Percentiles rank a stretch among this genome's conserved stretches.
phyloP scores from a whole-genome alignment of 139 green algal genomes.

The Volvox africanus region DNA sequence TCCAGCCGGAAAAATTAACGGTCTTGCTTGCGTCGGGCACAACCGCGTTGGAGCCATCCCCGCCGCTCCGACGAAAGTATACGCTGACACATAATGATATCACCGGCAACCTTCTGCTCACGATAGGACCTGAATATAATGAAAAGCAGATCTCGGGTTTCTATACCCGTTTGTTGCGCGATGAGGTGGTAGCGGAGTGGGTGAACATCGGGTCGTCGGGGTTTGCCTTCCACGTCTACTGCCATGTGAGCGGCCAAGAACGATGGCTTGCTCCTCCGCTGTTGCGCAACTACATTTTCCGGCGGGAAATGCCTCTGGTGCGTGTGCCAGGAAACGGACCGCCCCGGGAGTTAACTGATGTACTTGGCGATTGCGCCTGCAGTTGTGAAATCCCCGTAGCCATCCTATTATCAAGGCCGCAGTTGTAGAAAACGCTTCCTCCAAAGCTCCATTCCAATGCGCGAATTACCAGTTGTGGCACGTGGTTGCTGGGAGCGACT shows the following conservation, averaged over 20 bases:
- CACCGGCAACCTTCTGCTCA: constrained; percentile 83
- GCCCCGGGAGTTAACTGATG: too few species aligned
- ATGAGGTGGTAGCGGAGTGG: constrained; percentile 93
- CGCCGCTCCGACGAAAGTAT: constrained; percentile 71
- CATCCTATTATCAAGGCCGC: too few species aligned
- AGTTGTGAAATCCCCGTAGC: too few species aligned
- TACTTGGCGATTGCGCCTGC: too few species aligned
- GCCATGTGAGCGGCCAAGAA: constrained; percentile 91
- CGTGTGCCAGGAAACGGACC: not conserved
- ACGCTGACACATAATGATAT: constrained; percentile 96
- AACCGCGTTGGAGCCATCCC: not conserved
- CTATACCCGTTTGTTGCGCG: constrained; percentile 81
- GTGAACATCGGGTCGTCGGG: not conserved
- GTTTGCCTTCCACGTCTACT: constrained; percentile 85
- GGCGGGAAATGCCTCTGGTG: constrained; percentile 91
- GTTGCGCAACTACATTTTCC: constrained; percentile 92
- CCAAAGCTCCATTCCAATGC: too few species aligned
- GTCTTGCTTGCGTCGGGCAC: constrained; percentile 56
- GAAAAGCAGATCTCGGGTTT: constrained; percentile 82
- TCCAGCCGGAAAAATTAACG: constrained; percentile 77
- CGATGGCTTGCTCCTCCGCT: constrained; percentile 84
- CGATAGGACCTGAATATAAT: constrained; percentile 87
- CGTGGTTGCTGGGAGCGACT: too few species aligned
- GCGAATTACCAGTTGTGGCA: too few species aligned
- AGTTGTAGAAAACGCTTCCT: too few species aligned